Percentiles rank a stretch among this genome's conserved stretches.
Evolutionary conservation across 2,329 filamentous ascomycete species (phyloP).

Genomic region (Thielaviopsis euricoi): DNA sequence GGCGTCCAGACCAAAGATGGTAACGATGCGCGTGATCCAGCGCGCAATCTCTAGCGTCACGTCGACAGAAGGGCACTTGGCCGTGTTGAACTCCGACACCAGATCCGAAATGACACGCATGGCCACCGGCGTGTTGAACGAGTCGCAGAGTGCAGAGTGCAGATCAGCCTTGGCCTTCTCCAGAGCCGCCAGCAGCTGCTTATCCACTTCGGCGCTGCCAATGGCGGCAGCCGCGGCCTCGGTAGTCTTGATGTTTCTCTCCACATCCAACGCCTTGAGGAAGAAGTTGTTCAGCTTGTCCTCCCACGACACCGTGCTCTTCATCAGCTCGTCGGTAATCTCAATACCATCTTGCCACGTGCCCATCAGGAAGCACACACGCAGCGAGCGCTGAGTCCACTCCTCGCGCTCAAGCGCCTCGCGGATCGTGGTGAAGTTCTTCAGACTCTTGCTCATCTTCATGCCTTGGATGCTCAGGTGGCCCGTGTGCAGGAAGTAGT

Average conservation of each 20-base stretch:
- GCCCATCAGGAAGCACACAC: conserved; percentile 75
- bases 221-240: conserved; percentile 4
- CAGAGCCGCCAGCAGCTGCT: conserved; percentile 25
- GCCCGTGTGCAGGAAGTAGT: conserved; percentile 92
- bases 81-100: conserved; percentile 38
- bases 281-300: conserved; percentile 13
- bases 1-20: conserved; percentile 65
- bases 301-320: conserved; percentile 16
- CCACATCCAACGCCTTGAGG: conserved; percentile 10
- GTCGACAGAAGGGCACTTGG: conserved; percentile 4
- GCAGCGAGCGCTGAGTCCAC: conserved; percentile 64
- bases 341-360: conserved; percentile 85
- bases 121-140: conserved; percentile 69
- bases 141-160: conserved; percentile 53
- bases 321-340: conserved; percentile 62
- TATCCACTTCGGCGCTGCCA: conserved; percentile 14
- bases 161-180: conserved; percentile 39
- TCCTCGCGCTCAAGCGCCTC: conserved; percentile 50
- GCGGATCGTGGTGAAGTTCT: conserved; percentile 89
- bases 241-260: conserved; percentile 7
- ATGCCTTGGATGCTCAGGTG: conserved; percentile 71
- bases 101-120: conserved; percentile 67
- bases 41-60: conserved; percentile 33
- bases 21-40: conserved; percentile 72
- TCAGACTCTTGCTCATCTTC: conserved; percentile 92